These are phyloP conservation scores for Amylocystis lapponica DNA, from an alignment of 768 basidiomycete genomes.

Conservation along the genomic window DNA sequence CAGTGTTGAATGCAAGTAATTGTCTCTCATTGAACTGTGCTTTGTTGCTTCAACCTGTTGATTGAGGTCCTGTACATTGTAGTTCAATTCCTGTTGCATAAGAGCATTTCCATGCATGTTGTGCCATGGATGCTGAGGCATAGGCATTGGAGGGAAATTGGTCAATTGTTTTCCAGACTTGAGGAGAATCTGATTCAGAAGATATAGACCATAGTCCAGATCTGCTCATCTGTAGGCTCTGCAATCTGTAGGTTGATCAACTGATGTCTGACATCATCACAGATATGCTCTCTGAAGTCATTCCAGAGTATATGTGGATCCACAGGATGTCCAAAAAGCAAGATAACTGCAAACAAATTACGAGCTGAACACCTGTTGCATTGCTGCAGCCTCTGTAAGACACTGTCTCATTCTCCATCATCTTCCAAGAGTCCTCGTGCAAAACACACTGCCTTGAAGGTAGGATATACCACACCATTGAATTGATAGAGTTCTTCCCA, in stretches of 20 bases:
- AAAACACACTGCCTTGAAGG: conserved; percentile 38
- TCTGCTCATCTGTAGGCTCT: conserved; percentile 24
- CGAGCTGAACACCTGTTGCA: conserved; percentile 35
- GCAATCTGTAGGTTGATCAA: conserved; percentile 12
- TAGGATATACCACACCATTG: conserved; percentile 18
- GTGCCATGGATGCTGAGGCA: conserved; percentile 22
- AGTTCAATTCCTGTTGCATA: conserved; percentile 29
- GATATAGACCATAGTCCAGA: conserved; percentile 39
- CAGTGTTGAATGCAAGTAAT: conserved; percentile 10
- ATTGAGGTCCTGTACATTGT: conserved; percentile 9
- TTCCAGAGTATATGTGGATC: conserved; percentile 35
- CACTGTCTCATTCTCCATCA: conserved; percentile 37
- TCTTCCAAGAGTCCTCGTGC: conserved; percentile 36
- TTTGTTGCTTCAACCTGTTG: background rate
- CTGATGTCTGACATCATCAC: conserved; percentile 32
- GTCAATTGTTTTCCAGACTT: conserved; percentile 18
- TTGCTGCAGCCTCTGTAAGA: conserved; percentile 32
- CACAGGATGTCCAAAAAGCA: conserved; percentile 24
- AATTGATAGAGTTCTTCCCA: conserved; percentile 22
- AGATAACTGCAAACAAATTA: conserved; percentile 35
- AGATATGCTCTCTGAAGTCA: conserved; percentile 29
- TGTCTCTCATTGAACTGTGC: conserved; percentile 15
- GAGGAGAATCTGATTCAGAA: conserved; percentile 27
- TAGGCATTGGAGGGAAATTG: conserved; percentile 29
- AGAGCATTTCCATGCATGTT: conserved; percentile 17